Evolutionary conservation across 1,284 basidiomycete species (phyloP).

Genomic region (Rhodotorula sp.): DNA sequence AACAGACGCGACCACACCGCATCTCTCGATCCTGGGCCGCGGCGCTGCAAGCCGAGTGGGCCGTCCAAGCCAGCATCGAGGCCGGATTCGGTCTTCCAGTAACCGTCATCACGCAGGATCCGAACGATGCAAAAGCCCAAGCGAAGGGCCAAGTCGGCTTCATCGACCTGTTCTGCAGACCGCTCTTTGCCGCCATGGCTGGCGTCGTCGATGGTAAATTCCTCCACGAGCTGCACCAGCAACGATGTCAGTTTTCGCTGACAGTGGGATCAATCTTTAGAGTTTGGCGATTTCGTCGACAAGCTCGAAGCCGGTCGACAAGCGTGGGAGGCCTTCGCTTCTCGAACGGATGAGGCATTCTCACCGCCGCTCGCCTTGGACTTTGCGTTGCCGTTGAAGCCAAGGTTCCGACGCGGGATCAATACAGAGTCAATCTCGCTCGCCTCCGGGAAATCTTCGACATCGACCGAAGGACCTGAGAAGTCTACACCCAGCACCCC

Average conservation of each 20-base stretch:
- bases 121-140: constrained; percentile 58
- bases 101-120: constrained; percentile 57
- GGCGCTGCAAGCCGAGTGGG: constrained; percentile 84
- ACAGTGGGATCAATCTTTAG: neutral
- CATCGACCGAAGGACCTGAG: neutral
- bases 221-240: neutral
- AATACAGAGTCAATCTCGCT: neutral
- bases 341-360: constrained; percentile 33
- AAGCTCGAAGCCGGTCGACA: constrained; percentile 40
- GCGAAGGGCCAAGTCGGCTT: constrained; percentile 88
- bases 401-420: neutral
- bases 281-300: constrained; percentile 42
- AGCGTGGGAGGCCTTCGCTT: constrained; percentile 43
- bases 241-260: neutral
- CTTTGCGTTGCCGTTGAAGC: constrained; percentile 10
- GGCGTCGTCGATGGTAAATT: constrained; percentile 68
- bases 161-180: constrained; percentile 74
- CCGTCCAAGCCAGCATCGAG: constrained; percentile 77
- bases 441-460: neutral
- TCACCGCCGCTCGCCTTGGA: constrained; percentile 16
- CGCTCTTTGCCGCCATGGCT: constrained; percentile 72
- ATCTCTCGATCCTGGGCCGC: constrained; percentile 88
- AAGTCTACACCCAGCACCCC: neutral
- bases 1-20: constrained; percentile 79
- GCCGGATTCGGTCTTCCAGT: constrained; percentile 69